Base-by-base conservation (phyloP, 2,329 filamentous ascomycete species). In the Botrytis aclada region DNA sequence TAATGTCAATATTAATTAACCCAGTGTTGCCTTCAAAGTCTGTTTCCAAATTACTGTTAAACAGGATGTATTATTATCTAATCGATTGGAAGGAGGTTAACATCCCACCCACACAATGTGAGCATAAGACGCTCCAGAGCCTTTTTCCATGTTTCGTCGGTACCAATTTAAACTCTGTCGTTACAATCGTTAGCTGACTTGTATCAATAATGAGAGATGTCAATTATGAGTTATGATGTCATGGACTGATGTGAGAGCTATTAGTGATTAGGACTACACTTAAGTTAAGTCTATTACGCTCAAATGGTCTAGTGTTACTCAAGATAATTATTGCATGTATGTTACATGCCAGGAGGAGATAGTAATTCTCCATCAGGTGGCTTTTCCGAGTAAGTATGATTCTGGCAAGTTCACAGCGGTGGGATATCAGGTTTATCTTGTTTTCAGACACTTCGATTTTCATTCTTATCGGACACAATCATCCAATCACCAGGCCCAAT, bases 11-110 rank as follows among this genome's bases (percentile, higher is more conserved):
- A 3, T 4, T 18, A 4, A 56, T 56, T 29, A 9, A 32, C 14
- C 3, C 18, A 18, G 1, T 0, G 32, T 8, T 1, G 1, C 9
- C 6, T 56, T 32, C 9, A 4, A 56, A 4, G 7, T 8, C 43
- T 7, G 18, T 45, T 45, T 6, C 18, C 4, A 18, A 8, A 1
- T 45, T 45, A 7, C 8, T 20, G 7, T 45, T 8, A 20, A 45
- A 1, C 18, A 41, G 5, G 43, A 20, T 20, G 8, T 7, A 20
- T 22, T 20, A 20, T 20, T 22, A 8, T 45, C 43, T 1, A 14
- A 45, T 45, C 43, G 43, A 7, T 45, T 45, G 43, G 16, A 45
- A 45, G 6, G 6, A 34, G n/a, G n/a, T n/a, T n/a, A n/a, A n/a
- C n/a, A n/a, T n/a, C n/a, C n/a, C n/a, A n/a, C n/a, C n/a, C 34